phyloP scores from a whole-genome alignment of 345 rosid genomes.

The Gossypium turneri region DNA sequence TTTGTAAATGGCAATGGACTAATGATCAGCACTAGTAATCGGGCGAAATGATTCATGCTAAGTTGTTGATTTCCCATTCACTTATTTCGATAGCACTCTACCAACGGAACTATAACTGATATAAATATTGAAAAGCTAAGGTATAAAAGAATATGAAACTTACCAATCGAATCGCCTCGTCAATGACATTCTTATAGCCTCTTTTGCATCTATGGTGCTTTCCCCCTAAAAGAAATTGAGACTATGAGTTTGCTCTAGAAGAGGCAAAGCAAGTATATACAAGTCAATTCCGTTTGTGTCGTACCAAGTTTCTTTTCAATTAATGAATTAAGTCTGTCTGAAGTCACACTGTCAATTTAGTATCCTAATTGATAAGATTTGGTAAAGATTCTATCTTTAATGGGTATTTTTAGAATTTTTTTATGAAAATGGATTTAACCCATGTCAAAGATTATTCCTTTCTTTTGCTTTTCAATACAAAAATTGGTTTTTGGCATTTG shows the following conservation, averaged over 20 bases:
- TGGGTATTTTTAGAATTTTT: neutral
- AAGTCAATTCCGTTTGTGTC: slow-evolving; percentile 14
- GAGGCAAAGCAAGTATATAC: neutral
- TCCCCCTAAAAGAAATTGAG: slow-evolving; percentile 51
- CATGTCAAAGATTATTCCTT: neutral
- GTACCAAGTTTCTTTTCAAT: slow-evolving; percentile 89
- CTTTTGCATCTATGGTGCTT: slow-evolving; percentile 94
- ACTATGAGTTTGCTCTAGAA: slow-evolving; percentile 10
- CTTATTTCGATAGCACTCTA: slow-evolving; percentile 3
- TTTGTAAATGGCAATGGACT: neutral
- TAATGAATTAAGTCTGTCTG: slow-evolving; percentile 81
- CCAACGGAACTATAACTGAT: neutral
- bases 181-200: slow-evolving; percentile 95
- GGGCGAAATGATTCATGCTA: neutral
- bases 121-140: neutral
- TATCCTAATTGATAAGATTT: slow-evolving; percentile 17
- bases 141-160: slow-evolving; percentile 18
- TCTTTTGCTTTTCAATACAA: neutral
- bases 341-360: slow-evolving; percentile 71
- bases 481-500: neutral
- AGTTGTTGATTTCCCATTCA: neutral
- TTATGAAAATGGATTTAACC: neutral
- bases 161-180: slow-evolving; percentile 93
- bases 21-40: neutral
- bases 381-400: slow-evolving; percentile 27